Evolutionary conservation across 441 rosid genomes (phyloP).

Genomic region (Theobroma grandiflorum): DNA sequence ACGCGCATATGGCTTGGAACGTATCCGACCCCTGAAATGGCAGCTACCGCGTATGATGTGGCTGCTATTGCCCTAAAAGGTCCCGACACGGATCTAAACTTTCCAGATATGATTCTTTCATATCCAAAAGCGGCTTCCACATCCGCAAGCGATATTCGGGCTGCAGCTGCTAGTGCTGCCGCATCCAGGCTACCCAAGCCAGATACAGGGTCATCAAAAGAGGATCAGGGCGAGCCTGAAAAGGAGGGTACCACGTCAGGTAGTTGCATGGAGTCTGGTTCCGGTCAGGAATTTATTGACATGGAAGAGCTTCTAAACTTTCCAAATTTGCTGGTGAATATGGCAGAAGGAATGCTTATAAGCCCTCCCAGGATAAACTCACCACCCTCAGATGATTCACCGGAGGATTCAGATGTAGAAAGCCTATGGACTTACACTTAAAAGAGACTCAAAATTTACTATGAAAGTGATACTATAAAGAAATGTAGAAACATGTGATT

Average conservation of each 20-base stretch:
- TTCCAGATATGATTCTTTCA: constrained; percentile 57
- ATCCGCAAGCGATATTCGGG: constrained; percentile 68
- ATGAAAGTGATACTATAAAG: not conserved
- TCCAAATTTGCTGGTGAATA: constrained; percentile 82
- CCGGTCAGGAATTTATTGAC: constrained; percentile 56
- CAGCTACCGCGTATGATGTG: constrained; percentile 86
- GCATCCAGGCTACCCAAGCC: constrained; percentile 41
- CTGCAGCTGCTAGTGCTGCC: constrained; percentile 75
- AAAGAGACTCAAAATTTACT: not conserved
- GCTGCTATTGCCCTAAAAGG: constrained; percentile 86
- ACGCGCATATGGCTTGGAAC: constrained; percentile 96
- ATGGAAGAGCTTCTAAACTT: constrained; percentile 84
- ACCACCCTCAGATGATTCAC: constrained; percentile 62
- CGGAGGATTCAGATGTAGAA: constrained; percentile 65
- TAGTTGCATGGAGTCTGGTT: constrained; percentile 11
- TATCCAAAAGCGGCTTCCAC: constrained; percentile 70
- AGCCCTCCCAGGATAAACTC: constrained; percentile 81
- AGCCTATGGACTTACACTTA: constrained; percentile 73
- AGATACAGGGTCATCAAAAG: not conserved
- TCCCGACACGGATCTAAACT: constrained; percentile 62
- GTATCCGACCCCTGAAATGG: constrained; percentile 77
- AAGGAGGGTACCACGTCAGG: not conserved
- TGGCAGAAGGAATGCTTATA: constrained; percentile 93
- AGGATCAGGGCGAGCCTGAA: constrained; percentile 20
- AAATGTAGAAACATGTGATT: not conserved